Conservation (phyloP, 306 rosid genomes). For the Vigna hirtella region DNA sequence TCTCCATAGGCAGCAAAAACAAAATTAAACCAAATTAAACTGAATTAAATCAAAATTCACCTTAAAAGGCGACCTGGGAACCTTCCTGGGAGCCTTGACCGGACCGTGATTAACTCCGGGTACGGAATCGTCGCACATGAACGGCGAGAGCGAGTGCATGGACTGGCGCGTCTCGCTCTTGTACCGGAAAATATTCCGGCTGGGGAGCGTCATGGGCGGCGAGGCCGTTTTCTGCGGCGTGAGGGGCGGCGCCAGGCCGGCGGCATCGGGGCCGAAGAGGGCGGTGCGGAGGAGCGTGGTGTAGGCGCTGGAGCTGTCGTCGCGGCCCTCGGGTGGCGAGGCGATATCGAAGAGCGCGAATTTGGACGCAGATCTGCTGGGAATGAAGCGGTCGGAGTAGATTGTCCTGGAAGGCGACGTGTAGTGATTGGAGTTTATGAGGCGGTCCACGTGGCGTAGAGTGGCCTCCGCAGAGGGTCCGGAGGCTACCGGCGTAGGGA, state of each 20-base stretch:
- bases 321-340: constrained; percentile 59
- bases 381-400: constrained; percentile 94
- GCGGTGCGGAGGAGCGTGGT: constrained; percentile 78
- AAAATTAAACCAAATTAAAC: constrained; percentile 26
- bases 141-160: constrained; percentile 84
- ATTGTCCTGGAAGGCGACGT: constrained; percentile 83
- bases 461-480: background rate
- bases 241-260: constrained; percentile 63
- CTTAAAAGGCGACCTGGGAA: constrained; percentile 95
- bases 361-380: constrained; percentile 92
- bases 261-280: constrained; percentile 79
- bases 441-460: constrained; percentile 67
- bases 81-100: constrained; percentile 85
- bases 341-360: constrained; percentile 78
- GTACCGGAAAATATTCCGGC: constrained; percentile 87
- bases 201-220: constrained; percentile 58
- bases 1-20: background rate
- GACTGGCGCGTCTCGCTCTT: constrained; percentile 88
- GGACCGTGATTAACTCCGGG: constrained; percentile 74
- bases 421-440: constrained; percentile 77
- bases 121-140: constrained; percentile 70
- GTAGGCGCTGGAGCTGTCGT: constrained; percentile 76
- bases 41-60: constrained; percentile 40
- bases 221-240: constrained; percentile 73
- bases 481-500: constrained; percentile 44